Base-by-base conservation (phyloP, 164 flowering plant genomes). In the Aristolochia fimbriata region DNA sequence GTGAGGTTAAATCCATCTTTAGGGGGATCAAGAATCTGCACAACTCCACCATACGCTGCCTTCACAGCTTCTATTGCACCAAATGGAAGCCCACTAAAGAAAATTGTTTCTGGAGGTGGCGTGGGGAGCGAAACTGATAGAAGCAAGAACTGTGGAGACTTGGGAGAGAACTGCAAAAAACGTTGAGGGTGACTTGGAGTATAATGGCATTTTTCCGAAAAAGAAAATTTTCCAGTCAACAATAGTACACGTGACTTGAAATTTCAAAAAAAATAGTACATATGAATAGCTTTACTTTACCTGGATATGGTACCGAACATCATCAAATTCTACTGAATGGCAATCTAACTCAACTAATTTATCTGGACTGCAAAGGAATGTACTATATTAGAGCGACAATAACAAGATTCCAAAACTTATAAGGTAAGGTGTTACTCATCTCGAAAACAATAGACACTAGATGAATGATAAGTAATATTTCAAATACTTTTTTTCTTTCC, bases 1-100 rank as follows among this genome's bases (percentile, higher is more conserved):
- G 99, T 93, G 64, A 93, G 90, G 73, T 86, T 88, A 74, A 78
- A 93, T 55, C 97, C 99, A 74, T 93, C 99, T 63, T 77, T 83
- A 33, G 97, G 99, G 56, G 99, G 99, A 76, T 93, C 99, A 67
- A 87, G 95, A 77, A 93, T 86, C 61, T 93, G 97, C 55, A 82
- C 90, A 61, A 77, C 68, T 4, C 25, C 71, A 56, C 91, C 86
- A 70, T 86, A 93, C 55, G 95, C 80, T 37, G 88, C 75, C 68
- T 93, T 93, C 53, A 88, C 77, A 55, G 99, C 99, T 70, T 93
- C 99, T 60, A 90, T 79, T 57, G 96, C 95, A 65, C 96, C 97
- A 66, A 69, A 75, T 9, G 99, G 99, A 65, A 93, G 95, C 54
- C 99, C 99, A 10, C 74, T 86, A 47, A 72, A 25, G 69, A 85